These are phyloP conservation scores for Circinella minor DNA, from an alignment of 371 early-diverging fungal genomes.

Conservation along the genomic window DNA sequence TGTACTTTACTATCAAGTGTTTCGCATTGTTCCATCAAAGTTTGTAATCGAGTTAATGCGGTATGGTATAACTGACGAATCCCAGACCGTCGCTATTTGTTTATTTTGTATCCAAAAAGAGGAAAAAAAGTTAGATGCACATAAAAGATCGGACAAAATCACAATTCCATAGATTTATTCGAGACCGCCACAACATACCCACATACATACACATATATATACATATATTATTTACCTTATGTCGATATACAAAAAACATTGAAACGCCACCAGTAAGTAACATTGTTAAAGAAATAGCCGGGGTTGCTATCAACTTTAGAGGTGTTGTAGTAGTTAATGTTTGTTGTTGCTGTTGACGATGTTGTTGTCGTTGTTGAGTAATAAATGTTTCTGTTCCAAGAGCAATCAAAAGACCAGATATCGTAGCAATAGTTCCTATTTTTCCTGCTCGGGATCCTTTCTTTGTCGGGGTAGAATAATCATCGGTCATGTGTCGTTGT, in stretches of 20 bases:
- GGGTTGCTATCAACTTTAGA: conserved; percentile 12
- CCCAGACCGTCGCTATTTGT: conserved; percentile 49
- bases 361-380: conserved; percentile 5
- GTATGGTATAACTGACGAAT: conserved; percentile 56
- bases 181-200: no score
- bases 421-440: conserved; percentile 19
- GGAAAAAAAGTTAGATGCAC: not conserved
- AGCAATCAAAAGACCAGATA: conserved; percentile 24
- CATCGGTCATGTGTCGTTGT: conserved; percentile 16
- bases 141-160: not conserved
- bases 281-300: conserved; percentile 25
- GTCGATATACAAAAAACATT: conserved; percentile 42
- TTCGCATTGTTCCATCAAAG: conserved; percentile 57
- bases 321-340: conserved; percentile 4
- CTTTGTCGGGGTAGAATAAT: conserved; percentile 18
- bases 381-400: conserved; percentile 20
- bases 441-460: conserved; percentile 8
- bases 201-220: not conserved
- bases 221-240: conserved; percentile 34
- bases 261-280: conserved; percentile 37
- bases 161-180: no score
- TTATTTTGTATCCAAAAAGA: not conserved
- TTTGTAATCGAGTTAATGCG: conserved; percentile 52
- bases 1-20: conserved; percentile 63
- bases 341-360: conserved; percentile 13